phyloP scores from a whole-genome alignment of 2,329 filamentous ascomycete genomes.

The Phoma sp. region DNA sequence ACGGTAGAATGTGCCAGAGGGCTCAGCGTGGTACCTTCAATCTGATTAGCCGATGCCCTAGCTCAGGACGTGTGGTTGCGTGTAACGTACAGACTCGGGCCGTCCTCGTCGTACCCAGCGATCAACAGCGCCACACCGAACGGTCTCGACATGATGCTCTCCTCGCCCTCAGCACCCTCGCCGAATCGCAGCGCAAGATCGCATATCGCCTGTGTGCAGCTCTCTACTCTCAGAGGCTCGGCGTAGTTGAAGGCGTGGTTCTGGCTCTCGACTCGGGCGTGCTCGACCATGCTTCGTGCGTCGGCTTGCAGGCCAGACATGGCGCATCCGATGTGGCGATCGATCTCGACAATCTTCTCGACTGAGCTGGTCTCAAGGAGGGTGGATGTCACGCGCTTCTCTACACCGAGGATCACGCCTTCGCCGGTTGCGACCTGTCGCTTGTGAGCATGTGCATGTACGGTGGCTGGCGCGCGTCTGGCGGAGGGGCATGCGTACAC shows the following conservation, averaged over 20 bases:
- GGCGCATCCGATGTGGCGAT: slow-evolving; percentile 97
- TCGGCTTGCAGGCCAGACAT: slow-evolving; percentile 98
- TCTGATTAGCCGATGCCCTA: slow-evolving; percentile 6
- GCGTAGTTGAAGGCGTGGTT: slow-evolving; percentile 98
- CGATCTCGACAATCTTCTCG: slow-evolving; percentile 99
- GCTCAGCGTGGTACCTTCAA: slow-evolving; percentile 88
- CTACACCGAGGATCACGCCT: slow-evolving; percentile 94
- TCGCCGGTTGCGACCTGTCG: slow-evolving; percentile 82
- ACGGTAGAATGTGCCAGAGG: slow-evolving; percentile 96
- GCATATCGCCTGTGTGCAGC: slow-evolving; percentile 98
- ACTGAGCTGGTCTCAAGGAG: slow-evolving; percentile 97
- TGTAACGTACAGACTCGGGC: slow-evolving; percentile 75
- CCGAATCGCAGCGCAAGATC: slow-evolving; percentile 95
- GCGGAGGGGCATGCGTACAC: slow-evolving; percentile 60
- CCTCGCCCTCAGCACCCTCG: slow-evolving; percentile 95
- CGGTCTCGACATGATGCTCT: slow-evolving; percentile 97
- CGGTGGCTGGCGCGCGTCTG: not conserved
- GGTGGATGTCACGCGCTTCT: slow-evolving; percentile 98
- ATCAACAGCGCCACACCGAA: slow-evolving; percentile 97
- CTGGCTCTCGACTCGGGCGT: slow-evolving; percentile 96
- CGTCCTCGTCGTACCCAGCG: slow-evolving; percentile 96
- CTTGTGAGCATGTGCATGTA: slow-evolving; percentile 18
- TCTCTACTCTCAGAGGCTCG: slow-evolving; percentile 92
- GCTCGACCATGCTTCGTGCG: slow-evolving; percentile 96
- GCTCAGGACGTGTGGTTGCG: not conserved